A percentile compares a stretch with the other conserved stretches of the same genome.
phyloP scores from a whole-genome alignment of 768 basidiomycete genomes.

The Tephrocybe sp. region DNA sequence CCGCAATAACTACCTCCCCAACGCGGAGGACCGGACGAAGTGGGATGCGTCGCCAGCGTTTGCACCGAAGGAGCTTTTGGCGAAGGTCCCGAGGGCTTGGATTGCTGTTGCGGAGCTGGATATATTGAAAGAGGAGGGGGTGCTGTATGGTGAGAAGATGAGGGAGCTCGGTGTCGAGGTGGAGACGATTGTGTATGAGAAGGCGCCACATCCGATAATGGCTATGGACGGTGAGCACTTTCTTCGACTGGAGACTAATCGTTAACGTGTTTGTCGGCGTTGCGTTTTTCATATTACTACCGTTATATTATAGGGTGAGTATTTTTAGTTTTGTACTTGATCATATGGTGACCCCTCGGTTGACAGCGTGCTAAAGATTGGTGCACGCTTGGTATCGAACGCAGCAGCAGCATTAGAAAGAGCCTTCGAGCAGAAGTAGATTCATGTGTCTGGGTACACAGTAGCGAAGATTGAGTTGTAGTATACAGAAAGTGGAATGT shows the following conservation, averaged over 20 bases:
- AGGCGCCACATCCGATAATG: slow-evolving; percentile 72
- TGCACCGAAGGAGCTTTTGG: slow-evolving; percentile 55
- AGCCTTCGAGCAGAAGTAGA: background rate
- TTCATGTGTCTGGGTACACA: background rate
- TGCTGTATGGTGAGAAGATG: slow-evolving; percentile 61
- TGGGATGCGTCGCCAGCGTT: slow-evolving; percentile 77
- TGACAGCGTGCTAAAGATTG: slow-evolving; percentile 9
- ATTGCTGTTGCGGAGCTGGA: slow-evolving; percentile 67
- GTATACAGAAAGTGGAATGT: too few species aligned
- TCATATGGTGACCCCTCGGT: too few species aligned
- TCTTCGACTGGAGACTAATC: too few species aligned
- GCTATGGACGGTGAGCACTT: slow-evolving; percentile 75
- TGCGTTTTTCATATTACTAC: too few species aligned
- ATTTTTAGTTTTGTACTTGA: too few species aligned
- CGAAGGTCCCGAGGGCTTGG: slow-evolving; percentile 56
- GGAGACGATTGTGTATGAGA: slow-evolving; percentile 56
- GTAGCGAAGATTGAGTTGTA: too few species aligned
- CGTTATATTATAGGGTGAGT: slow-evolving; percentile 9
- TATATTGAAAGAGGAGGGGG: slow-evolving; percentile 65
- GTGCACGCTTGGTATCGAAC: slow-evolving; percentile 13
- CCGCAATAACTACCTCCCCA: slow-evolving; percentile 65
- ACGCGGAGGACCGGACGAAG: slow-evolving; percentile 54
- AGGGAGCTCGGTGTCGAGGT: slow-evolving; percentile 49
- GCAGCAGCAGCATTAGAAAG: slow-evolving; percentile 10
- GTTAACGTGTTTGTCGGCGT: too few species aligned